Conservation (phyloP, 179 eudicot species). For the Vitellaria paradoxa region DNA sequence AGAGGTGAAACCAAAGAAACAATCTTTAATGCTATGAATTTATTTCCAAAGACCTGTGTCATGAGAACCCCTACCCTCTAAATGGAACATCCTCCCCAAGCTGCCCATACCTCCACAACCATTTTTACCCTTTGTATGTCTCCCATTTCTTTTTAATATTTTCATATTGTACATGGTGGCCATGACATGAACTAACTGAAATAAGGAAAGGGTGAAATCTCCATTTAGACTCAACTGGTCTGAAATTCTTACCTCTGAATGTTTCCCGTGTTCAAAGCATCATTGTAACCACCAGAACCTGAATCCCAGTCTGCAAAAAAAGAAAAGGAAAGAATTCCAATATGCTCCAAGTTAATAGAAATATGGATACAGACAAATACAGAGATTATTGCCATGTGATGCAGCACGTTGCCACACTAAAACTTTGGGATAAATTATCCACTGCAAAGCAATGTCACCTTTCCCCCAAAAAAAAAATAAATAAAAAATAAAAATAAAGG, state of each 20-base stretch:
- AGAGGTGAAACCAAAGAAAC: too few species aligned
- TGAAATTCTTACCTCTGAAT: slow-evolving; percentile 52
- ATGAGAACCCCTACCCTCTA: too few species aligned
- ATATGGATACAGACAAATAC: not conserved
- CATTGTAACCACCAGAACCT: slow-evolving; percentile 68
- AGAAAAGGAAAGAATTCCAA: not conserved
- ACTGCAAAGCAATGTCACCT: not conserved
- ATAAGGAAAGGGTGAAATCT: not conserved
- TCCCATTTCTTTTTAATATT: too few species aligned
- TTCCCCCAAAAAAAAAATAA: too few species aligned
- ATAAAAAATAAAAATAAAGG: too few species aligned
- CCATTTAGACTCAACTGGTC: not conserved
- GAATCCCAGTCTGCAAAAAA: slow-evolving; percentile 73
- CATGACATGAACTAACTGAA: slow-evolving; percentile 8
- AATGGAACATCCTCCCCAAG: too few species aligned
- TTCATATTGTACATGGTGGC: too few species aligned
- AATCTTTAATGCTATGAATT: too few species aligned
- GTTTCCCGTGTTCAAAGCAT: slow-evolving; percentile 51
- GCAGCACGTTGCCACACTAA: not conserved
- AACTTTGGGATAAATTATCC: not conserved
- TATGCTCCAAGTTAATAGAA: too few species aligned
- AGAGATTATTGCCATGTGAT: not conserved
- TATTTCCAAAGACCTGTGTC: too few species aligned
- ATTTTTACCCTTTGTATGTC: too few species aligned
- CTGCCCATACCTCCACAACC: too few species aligned